These are phyloP conservation scores for Angomonas deanei DNA, from an alignment of 208 protist species.

Conservation along the genomic window DNA sequence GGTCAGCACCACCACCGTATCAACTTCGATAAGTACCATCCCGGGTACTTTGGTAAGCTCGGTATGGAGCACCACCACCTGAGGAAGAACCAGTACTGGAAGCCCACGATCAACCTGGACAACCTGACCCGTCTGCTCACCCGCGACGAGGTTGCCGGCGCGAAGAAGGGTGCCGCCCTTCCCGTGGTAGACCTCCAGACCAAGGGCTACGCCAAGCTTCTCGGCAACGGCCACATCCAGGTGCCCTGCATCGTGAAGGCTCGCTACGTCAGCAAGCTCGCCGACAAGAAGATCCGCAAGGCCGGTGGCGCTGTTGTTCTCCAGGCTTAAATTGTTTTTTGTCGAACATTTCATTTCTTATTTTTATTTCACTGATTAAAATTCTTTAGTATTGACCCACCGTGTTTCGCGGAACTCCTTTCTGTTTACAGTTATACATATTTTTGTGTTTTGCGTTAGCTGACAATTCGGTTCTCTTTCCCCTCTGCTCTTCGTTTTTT, in stretches of 20 bases:
- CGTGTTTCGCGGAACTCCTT: background rate
- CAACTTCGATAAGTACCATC: constrained; percentile 99
- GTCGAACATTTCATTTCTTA: constrained; percentile 7
- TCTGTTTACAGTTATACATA: no score
- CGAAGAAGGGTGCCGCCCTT: constrained; percentile 82
- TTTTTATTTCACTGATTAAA: background rate
- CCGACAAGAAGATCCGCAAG: constrained; percentile 99
- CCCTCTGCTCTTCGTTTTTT: constrained; percentile 8
- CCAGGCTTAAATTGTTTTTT: constrained; percentile 84
- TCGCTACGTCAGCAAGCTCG: constrained; percentile 97
- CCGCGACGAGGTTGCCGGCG: constrained; percentile 74
- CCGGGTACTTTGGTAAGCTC: constrained; percentile 99
- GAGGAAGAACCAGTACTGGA: constrained; percentile 91
- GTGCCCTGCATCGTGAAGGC: constrained; percentile 99
- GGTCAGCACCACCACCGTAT: constrained; percentile 99
- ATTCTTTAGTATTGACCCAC: background rate
- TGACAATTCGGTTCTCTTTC: no score
- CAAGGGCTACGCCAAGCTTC: constrained; percentile 99
- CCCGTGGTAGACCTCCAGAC: constrained; percentile 98
- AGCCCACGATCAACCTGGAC: constrained; percentile 98
- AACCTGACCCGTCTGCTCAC: constrained; percentile 98
- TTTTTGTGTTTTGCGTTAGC: no score
- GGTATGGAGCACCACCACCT: constrained; percentile 98
- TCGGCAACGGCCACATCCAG: constrained; percentile 98
- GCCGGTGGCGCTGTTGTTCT: constrained; percentile 98